A percentile compares a stretch with the other conserved stretches of the same genome.
phyloP scores from a whole-genome alignment of 2,329 filamentous ascomycete genomes.

The Nothophaeocryptopus gaeumannii region DNA sequence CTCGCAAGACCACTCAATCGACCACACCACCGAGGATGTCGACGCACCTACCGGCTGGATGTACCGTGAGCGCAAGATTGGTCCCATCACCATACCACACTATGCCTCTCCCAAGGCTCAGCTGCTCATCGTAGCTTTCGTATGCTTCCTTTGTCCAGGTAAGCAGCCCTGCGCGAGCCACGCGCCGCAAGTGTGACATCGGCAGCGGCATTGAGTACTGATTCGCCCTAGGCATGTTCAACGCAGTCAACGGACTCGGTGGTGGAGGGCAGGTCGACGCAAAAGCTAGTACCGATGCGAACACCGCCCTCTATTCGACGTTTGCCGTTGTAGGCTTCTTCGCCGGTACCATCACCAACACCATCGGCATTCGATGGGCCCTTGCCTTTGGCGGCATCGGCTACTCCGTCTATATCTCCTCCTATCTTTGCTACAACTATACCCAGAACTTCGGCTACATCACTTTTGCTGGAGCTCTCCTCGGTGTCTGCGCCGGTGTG shows the following conservation, averaged over 20 bases:
- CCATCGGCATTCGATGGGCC: constrained; percentile 66
- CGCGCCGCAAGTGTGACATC: not conserved
- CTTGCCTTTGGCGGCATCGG: constrained; percentile 71
- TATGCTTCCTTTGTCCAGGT: constrained; percentile 54
- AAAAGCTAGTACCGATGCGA: constrained; percentile 60
- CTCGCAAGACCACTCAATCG: constrained; percentile 12
- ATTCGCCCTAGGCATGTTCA: constrained; percentile 46
- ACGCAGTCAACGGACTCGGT: constrained; percentile 51
- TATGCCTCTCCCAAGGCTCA: constrained; percentile 51
- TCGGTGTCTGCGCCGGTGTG: constrained; percentile 75
- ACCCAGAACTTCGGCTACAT: constrained; percentile 66
- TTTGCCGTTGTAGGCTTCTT: constrained; percentile 66
- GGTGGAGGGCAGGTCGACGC: constrained; percentile 49
- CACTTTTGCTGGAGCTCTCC: constrained; percentile 71
- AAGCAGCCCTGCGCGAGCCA: constrained; percentile 10
- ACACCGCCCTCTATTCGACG: constrained; percentile 68
- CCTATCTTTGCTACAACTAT: constrained; percentile 69
- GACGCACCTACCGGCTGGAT: constrained; percentile 44
- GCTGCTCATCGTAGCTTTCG: constrained; percentile 50
- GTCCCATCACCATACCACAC: constrained; percentile 45
- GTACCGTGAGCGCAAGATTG: constrained; percentile 44
- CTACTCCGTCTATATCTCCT: constrained; percentile 71
- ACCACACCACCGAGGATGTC: constrained; percentile 9
- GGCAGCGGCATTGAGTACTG: not conserved
- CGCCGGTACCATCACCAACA: constrained; percentile 71